Conservation (phyloP, 2,329 filamentous ascomycete genomes). For the Cordyceps militaris region DNA sequence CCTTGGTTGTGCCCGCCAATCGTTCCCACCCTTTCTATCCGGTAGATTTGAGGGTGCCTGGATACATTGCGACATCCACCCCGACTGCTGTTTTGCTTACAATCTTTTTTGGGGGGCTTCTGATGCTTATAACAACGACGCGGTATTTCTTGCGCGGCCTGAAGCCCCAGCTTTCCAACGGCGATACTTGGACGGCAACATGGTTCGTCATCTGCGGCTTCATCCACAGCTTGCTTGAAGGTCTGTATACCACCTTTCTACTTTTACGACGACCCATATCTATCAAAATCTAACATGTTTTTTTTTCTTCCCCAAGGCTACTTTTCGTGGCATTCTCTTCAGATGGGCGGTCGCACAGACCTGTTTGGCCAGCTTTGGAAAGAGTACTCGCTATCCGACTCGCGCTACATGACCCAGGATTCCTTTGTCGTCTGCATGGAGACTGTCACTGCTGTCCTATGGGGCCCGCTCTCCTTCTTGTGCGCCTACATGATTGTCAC, state of each 20-base stretch:
- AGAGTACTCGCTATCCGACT: slow-evolving; percentile 42
- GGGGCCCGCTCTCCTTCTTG: slow-evolving; percentile 40
- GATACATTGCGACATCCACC: background rate
- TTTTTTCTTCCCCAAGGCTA: slow-evolving; percentile 33
- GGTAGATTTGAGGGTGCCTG: background rate
- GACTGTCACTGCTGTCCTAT: slow-evolving; percentile 36
- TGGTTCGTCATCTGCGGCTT: slow-evolving; percentile 64
- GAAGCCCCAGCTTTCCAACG: slow-evolving; percentile 42
- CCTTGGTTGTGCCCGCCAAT: background rate
- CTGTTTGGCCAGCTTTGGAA: slow-evolving; percentile 42
- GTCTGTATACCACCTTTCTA: slow-evolving; percentile 6
- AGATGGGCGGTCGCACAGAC: slow-evolving; percentile 26
- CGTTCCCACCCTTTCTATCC: background rate
- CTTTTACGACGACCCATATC: background rate
- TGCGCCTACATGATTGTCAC: slow-evolving; percentile 31
- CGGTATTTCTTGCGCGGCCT: slow-evolving; percentile 40
- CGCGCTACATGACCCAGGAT: slow-evolving; percentile 38
- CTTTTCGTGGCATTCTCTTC: slow-evolving; percentile 30
- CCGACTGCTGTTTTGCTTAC: background rate
- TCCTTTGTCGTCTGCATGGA: slow-evolving; percentile 41
- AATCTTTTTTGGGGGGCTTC: background rate
- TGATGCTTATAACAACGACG: background rate
- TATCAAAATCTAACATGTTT: background rate
- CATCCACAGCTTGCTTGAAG: slow-evolving; percentile 27
- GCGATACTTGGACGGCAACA: slow-evolving; percentile 53